Evolutionary conservation across 805 yeast species (phyloP).

Genomic region (Yarrowia alimentaria): DNA sequence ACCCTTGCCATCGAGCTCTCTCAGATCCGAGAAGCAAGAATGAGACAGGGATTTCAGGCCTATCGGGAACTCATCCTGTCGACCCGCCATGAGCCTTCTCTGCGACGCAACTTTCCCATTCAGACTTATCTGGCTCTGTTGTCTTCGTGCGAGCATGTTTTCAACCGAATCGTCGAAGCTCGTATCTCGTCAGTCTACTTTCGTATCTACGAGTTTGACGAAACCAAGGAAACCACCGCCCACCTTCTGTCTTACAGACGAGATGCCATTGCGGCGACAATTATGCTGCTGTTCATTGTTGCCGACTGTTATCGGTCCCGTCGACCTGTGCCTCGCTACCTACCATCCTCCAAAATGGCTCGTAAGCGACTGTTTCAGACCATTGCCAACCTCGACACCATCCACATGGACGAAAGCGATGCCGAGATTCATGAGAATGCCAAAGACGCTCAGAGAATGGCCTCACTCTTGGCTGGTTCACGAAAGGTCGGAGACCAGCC

Average conservation of each 20-base stretch:
- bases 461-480: constrained; percentile 16
- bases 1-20: constrained; percentile 46
- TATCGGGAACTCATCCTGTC: constrained; percentile 42
- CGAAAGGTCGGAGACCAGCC: constrained; percentile 24
- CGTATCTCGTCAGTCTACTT: constrained; percentile 50
- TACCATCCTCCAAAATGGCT: constrained; percentile 47
- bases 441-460: constrained; percentile 13
- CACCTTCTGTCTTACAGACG: constrained; percentile 47
- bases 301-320: constrained; percentile 46
- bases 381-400: constrained; percentile 40
- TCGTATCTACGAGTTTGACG: constrained; percentile 48
- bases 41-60: constrained; percentile 47
- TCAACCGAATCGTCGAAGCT: constrained; percentile 49
- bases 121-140: constrained; percentile 41
- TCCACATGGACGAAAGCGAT: constrained; percentile 5
- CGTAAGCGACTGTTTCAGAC: constrained; percentile 47
- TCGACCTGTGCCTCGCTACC: constrained; percentile 44
- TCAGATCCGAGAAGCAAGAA: constrained; percentile 49
- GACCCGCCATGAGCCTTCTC: constrained; percentile 43
- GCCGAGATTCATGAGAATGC: constrained; percentile 3
- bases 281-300: constrained; percentile 46
- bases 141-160: constrained; percentile 42
- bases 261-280: constrained; percentile 49
- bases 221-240: constrained; percentile 42
- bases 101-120: constrained; percentile 41